Percentiles rank a stretch among this genome's conserved stretches.
Evolutionary conservation across 345 rosid species (phyloP).

Genomic region (Litchi chinensis): DNA sequence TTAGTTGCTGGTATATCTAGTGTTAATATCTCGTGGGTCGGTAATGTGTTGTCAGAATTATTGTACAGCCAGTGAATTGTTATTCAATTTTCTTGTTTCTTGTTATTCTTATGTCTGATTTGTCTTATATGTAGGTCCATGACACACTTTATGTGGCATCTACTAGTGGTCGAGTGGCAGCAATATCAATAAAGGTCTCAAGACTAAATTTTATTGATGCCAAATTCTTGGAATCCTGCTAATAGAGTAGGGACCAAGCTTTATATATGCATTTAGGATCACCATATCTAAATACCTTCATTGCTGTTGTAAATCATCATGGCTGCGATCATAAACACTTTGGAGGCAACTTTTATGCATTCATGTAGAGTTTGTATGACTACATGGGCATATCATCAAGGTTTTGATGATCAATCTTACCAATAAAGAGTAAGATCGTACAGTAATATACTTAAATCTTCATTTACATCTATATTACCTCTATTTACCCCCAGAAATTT

Average conservation of each 20-base stretch:
- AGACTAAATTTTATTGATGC: neutral
- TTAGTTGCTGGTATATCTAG: neutral
- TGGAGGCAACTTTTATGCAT: neutral
- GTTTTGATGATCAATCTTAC: neutral
- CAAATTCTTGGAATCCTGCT: neutral
- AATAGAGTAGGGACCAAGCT: neutral
- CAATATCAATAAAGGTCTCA: constrained; percentile 68
- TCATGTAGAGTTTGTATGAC: neutral
- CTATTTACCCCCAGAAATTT: neutral
- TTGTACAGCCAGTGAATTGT: neutral
- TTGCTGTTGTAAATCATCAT: neutral
- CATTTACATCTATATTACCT: too few relatives aligned
- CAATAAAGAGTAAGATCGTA: neutral
- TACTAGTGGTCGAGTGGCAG: constrained; percentile 81
- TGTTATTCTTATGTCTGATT: constrained; percentile 13
- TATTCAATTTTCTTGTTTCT: constrained; percentile 16
- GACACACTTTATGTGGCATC: constrained; percentile 69
- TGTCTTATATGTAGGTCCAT: constrained; percentile 38
- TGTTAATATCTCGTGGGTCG: neutral
- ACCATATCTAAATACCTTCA: neutral
- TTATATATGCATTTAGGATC: neutral
- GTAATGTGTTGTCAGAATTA: neutral
- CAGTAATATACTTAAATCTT: neutral
- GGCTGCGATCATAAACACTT: neutral
- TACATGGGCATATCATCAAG: neutral